These are phyloP conservation scores for Trypanosoma boissoni DNA, from an alignment of 208 protist species.

Conservation along the genomic window DNA sequence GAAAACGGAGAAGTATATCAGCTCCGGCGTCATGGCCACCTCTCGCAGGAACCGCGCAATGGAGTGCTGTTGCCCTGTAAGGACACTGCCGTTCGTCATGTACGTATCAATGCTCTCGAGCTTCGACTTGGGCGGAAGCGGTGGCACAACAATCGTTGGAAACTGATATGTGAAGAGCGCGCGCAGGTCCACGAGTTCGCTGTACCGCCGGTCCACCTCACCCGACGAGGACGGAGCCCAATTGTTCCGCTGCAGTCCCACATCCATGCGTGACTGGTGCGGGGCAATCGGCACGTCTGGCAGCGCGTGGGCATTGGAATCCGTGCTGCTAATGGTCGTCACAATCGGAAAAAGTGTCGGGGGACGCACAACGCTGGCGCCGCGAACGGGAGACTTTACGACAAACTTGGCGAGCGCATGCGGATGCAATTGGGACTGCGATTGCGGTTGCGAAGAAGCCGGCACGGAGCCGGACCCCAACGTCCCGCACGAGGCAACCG, in stretches of 20 bases:
- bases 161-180: constrained; percentile 69
- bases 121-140: constrained; percentile 70
- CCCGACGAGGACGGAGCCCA: constrained; percentile 35
- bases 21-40: constrained; percentile 59
- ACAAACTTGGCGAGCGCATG: constrained; percentile 43
- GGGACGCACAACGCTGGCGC: constrained; percentile 46
- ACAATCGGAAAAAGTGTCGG: constrained; percentile 79
- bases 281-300: constrained; percentile 49
- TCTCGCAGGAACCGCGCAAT: constrained; percentile 75
- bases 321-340: constrained; percentile 43
- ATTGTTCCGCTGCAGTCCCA: constrained; percentile 45
- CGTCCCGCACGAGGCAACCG: neutral
- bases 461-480: too few species aligned
- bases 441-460: too few species aligned
- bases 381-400: constrained; percentile 42
- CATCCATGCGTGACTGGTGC: constrained; percentile 38
- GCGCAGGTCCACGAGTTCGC: constrained; percentile 71
- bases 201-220: constrained; percentile 78
- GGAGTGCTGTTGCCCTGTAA: constrained; percentile 51
- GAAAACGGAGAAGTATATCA: constrained; percentile 75
- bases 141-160: constrained; percentile 68
- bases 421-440: too few species aligned
- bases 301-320: constrained; percentile 32
- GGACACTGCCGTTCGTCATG: constrained; percentile 47
- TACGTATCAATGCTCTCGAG: constrained; percentile 67